A percentile compares a stretch with the other conserved stretches of the same genome.
phyloP scores from a whole-genome alignment of 1,284 basidiomycete genomes.

The Apiotrichum siamense region DNA sequence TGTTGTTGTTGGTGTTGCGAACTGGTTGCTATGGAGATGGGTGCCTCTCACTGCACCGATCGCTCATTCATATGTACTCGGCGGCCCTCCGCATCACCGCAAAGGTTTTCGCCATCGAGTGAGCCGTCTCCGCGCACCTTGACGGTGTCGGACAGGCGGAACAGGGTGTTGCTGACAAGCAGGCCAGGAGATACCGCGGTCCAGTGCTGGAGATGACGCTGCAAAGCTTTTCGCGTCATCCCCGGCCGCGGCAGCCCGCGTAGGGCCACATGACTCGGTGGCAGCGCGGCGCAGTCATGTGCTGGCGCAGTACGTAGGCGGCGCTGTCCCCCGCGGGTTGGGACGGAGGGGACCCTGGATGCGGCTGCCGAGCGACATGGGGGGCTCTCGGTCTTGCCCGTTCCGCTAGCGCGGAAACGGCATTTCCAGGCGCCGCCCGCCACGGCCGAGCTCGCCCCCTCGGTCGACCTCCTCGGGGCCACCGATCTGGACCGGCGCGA shows the following conservation, averaged over 20 bases:
- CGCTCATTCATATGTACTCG: background rate
- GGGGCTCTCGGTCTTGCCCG: too few species aligned
- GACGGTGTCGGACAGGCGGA: background rate
- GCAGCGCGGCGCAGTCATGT: too few species aligned
- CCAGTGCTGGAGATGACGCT: background rate
- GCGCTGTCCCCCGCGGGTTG: too few species aligned
- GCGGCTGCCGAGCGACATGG: too few species aligned
- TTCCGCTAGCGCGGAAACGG: background rate
- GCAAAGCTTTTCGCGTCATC: background rate
- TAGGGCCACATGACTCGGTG: too few species aligned
- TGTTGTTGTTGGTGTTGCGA: background rate
- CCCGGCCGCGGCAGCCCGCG: background rate
- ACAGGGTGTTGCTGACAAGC: too few species aligned
- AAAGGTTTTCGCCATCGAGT: background rate
- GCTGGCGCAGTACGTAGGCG: too few species aligned
- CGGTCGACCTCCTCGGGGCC: too few species aligned
- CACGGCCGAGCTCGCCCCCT: background rate
- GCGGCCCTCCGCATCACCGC: background rate
- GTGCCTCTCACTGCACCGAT: background rate
- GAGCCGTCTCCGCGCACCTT: background rate
- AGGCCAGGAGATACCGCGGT: too few species aligned
- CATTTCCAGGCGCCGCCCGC: background rate
- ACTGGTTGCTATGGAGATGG: background rate
- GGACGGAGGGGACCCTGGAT: too few species aligned
- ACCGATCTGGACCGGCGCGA: too few species aligned